Conservation (phyloP, 1,284 basidiomycete species). For the Sporisorium graminicola region DNA sequence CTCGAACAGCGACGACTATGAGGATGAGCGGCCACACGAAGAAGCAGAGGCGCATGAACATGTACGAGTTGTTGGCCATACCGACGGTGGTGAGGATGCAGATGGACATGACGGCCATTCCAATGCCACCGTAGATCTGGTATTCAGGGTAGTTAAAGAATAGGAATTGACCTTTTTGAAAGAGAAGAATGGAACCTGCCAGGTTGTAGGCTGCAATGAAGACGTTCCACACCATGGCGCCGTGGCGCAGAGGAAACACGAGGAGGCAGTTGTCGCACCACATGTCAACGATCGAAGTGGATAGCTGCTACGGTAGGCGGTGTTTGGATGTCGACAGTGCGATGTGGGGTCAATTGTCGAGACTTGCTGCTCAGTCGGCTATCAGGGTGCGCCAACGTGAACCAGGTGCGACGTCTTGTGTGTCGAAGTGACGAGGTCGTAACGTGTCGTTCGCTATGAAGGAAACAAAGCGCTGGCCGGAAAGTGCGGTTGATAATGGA, state of each 20-base stretch:
- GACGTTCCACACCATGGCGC: conserved; percentile 81
- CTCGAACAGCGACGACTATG: conserved; percentile 77
- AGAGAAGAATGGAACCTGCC: conserved; percentile 78
- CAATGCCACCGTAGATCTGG: conserved; percentile 81
- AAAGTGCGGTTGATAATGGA: neutral
- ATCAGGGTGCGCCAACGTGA: neutral
- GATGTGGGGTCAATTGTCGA: neutral
- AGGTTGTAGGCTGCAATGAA: conserved; percentile 78
- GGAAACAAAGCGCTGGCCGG: neutral
- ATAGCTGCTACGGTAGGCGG: neutral
- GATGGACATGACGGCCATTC: conserved; percentile 75
- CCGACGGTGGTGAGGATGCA: conserved; percentile 77
- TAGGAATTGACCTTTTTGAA: conserved; percentile 77
- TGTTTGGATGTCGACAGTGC: neutral
- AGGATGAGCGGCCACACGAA: conserved; percentile 82
- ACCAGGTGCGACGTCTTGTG: neutral
- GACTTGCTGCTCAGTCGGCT: neutral
- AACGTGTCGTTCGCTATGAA: neutral
- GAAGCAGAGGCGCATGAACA: conserved; percentile 78
- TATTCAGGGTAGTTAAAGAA: conserved; percentile 79
- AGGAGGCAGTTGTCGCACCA: conserved; percentile 66
- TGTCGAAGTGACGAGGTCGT: conserved; percentile 2
- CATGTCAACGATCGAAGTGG: conserved; percentile 13
- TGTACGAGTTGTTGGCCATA: conserved; percentile 79
- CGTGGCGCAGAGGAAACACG: conserved; percentile 68